These are phyloP conservation scores for Amanita brunnescens DNA, from an alignment of 768 basidiomycete species.

Conservation along the genomic window DNA sequence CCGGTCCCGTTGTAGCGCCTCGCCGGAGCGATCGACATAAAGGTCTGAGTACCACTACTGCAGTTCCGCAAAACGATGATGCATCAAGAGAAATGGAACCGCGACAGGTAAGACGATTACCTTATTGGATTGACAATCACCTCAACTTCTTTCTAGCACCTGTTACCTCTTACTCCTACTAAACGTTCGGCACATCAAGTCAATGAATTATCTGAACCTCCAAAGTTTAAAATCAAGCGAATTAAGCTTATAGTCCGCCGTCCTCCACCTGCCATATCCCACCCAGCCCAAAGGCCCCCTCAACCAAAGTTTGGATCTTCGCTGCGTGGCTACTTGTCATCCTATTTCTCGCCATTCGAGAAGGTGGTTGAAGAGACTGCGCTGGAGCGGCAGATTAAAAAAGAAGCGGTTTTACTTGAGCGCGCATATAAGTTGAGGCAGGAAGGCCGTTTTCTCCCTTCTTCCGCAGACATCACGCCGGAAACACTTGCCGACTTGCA, in stretches of 20 bases:
- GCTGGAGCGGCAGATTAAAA: constrained; percentile 26
- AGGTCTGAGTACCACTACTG: not conserved
- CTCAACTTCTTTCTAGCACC: not conserved
- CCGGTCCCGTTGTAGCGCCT: not conserved
- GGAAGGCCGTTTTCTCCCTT: constrained; percentile 32
- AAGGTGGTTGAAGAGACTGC: constrained; percentile 33
- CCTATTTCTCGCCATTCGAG: constrained; percentile 49
- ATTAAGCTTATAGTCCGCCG: constrained; percentile 59
- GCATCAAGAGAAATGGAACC: not conserved
- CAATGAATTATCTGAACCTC: not conserved
- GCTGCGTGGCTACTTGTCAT: constrained; percentile 46
- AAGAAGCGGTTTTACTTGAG: constrained; percentile 7
- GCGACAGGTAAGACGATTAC: not conserved
- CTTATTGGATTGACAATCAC: not conserved
- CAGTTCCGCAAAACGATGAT: not conserved
- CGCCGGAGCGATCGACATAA: constrained; percentile 14
- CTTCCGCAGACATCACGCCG: constrained; percentile 20
- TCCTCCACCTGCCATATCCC: constrained; percentile 51
- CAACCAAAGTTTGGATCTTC: constrained; percentile 40
- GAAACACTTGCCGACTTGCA: constrained; percentile 13
- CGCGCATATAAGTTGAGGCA: constrained; percentile 24
- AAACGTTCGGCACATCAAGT: constrained; percentile 1
- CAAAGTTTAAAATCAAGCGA: constrained; percentile 43
- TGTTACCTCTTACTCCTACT: not conserved
- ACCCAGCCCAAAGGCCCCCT: constrained; percentile 60